Base-by-base conservation (phyloP, 768 basidiomycete genomes). In the Astraeus odoratus region DNA sequence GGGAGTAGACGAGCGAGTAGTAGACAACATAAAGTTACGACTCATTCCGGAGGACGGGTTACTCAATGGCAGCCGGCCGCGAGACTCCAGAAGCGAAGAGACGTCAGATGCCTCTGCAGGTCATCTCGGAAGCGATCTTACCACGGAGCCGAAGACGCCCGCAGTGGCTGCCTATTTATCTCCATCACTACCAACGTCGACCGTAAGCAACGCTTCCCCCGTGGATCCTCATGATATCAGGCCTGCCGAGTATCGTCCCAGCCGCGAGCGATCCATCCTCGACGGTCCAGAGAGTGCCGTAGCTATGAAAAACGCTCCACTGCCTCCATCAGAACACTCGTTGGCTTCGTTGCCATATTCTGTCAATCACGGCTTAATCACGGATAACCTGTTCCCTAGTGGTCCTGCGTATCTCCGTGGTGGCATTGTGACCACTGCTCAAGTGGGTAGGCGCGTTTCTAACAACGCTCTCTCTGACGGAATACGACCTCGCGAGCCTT, bases 21-120 rank as follows among this genome's bases (percentile, higher is more conserved):
- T 77, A 27, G 75, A 77, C 42, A 80, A 76, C 27, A 72, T 76
- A 65, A 72, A 68, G 40, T 62, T 86, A 22, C 63, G 59, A 12
- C 65, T 76, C 39, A 66, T 66, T 43, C 67, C 65, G 24, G 66
- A 67, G 49, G 67, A 56, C 42, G 44, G 36, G 35, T 55, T 57
- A 51, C 50, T 49, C 48, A 53, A 55, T 46, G 53, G 51, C 39
- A 44, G 43, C 39, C 49, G 45, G 46, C 46, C 45, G 48, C 53
- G 48, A 51, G 58, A 63, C 49, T 44, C 46, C 31, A 61, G 58
- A 47, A 63, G 52, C 50, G 62, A 66, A 55, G 51, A 57, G 46
- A 50, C 43, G 46, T 51, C 38, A 43, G 13, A 41, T 34, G 49
- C 39, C 29, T 45, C 43, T 45, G 62, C 64, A 60, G 57, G 51